Conservation (phyloP, 148 eudicot genomes). For the Chenopodium quinoa region DNA sequence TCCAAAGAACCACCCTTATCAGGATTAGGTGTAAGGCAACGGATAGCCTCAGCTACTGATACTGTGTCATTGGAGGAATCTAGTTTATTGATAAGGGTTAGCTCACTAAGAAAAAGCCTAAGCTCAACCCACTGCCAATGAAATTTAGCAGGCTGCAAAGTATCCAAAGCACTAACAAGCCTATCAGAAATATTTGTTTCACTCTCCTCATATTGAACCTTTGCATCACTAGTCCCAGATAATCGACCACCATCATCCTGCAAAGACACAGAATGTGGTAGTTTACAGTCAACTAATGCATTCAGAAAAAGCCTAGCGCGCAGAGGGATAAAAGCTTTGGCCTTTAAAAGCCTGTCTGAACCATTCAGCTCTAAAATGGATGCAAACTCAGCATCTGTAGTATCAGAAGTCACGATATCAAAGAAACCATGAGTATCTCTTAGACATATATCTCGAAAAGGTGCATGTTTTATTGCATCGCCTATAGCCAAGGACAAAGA, state of each 20-base stretch:
- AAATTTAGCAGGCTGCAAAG: slow-evolving; percentile 90
- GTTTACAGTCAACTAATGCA: slow-evolving; percentile 80
- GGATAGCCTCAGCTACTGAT: slow-evolving; percentile 71
- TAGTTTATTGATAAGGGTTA: slow-evolving; percentile 64
- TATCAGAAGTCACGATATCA: slow-evolving; percentile 65
- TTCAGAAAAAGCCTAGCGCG: slow-evolving; percentile 86
- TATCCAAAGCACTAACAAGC: slow-evolving; percentile 73
- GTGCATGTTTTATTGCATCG: slow-evolving; percentile 84
- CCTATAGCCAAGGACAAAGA: slow-evolving; percentile 52
- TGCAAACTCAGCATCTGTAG: slow-evolving; percentile 83
- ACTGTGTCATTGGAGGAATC: slow-evolving; percentile 49
- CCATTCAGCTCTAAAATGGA: slow-evolving; percentile 63
- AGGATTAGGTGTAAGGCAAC: slow-evolving; percentile 57
- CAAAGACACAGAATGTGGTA: slow-evolving; percentile 42
- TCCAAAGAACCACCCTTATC: slow-evolving; percentile 68
- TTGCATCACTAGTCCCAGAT: slow-evolving; percentile 42
- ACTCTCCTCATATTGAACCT: slow-evolving; percentile 46
- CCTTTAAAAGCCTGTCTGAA: slow-evolving; percentile 60
- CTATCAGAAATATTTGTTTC: slow-evolving; percentile 66
- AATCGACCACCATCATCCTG: slow-evolving; percentile 50
- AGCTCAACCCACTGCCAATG: slow-evolving; percentile 99
- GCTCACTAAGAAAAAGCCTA: slow-evolving; percentile 81
- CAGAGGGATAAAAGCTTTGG: slow-evolving; percentile 71
- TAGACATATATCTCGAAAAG: slow-evolving; percentile 89
- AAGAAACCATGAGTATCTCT: slow-evolving; percentile 74